phyloP scores from a whole-genome alignment of 305 asterid genomes.

The Fraxinus dipetala region DNA sequence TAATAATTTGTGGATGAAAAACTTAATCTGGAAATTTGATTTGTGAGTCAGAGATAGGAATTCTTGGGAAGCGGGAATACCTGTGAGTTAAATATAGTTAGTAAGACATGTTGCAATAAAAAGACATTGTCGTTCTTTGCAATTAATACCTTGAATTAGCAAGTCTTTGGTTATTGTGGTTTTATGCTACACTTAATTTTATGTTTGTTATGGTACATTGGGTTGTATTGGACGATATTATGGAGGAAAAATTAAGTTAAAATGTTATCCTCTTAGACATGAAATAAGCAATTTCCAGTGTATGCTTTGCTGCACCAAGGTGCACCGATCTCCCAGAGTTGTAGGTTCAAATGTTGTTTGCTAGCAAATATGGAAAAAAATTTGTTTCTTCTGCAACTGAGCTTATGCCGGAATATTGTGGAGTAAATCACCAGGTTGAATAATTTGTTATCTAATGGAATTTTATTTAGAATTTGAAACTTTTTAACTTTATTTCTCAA shows the following conservation, averaged over 20 bases:
- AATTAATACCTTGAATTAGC: not conserved
- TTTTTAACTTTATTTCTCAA: not conserved
- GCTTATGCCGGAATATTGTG: conserved; percentile 69
- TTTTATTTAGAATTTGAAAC: not conserved
- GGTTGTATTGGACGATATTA: not conserved
- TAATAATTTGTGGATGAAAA: not conserved
- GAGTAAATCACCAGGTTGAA: conserved; percentile 93
- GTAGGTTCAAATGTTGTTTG: too few relatives aligned
- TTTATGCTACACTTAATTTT: not conserved
- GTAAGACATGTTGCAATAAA: not conserved
- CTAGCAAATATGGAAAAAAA: too few relatives aligned
- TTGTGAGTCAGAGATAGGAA: not conserved
- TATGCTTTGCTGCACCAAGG: too few relatives aligned
- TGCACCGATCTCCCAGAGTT: too few relatives aligned
- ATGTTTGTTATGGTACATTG: not conserved
- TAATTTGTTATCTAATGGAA: not conserved
- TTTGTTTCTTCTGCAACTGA: too few relatives aligned
- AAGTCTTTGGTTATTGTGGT: not conserved
- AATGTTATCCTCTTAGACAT: not conserved
- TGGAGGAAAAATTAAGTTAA: not conserved
- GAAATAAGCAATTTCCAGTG: too few relatives aligned
- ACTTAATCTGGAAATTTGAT: not conserved
- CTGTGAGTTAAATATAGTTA: not conserved
- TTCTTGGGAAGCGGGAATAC: not conserved
- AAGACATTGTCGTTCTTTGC: not conserved